Conservation (phyloP, 495 filamentous ascomycete species). For the Poronia punctata region DNA sequence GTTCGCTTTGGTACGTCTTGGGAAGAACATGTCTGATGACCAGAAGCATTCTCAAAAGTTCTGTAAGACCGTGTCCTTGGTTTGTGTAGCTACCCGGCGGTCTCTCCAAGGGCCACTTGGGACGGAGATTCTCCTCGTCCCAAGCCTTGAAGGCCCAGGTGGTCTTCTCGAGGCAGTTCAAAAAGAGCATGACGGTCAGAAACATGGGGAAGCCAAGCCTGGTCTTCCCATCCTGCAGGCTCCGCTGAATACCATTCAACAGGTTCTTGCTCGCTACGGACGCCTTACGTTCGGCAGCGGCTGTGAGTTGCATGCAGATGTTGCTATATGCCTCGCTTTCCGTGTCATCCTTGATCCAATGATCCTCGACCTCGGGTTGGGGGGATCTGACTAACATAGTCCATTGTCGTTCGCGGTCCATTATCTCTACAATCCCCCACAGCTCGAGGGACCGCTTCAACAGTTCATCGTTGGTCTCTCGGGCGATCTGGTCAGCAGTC, state of each 20-base stretch:
- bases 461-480: constrained; percentile 53
- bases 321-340: constrained; percentile 40
- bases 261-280: constrained; percentile 56
- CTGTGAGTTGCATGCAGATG: constrained; percentile 63
- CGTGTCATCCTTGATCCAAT: constrained; percentile 32
- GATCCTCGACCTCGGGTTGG: constrained; percentile 19
- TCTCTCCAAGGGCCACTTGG: constrained; percentile 66
- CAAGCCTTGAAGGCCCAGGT: constrained; percentile 73
- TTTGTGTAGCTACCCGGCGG: constrained; percentile 56
- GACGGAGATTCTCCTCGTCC: constrained; percentile 52
- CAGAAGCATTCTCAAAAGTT: constrained; percentile 68
- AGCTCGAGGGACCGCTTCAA: constrained; percentile 64
- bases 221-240: constrained; percentile 65
- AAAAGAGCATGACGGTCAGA: constrained; percentile 62
- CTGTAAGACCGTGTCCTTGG: constrained; percentile 66
- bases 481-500: constrained; percentile 48
- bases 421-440: constrained; percentile 68
- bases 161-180: constrained; percentile 78
- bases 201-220: constrained; percentile 67
- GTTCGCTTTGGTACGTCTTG: constrained; percentile 44
- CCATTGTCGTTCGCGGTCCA: constrained; percentile 64
- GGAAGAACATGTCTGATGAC: constrained; percentile 65
- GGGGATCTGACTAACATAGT: constrained; percentile 41
- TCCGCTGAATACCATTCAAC: constrained; percentile 68
- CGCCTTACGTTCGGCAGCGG: constrained; percentile 67